Evolutionary conservation across 257 asterid species (phyloP).

Genomic region (Solanum lycopersicoides): DNA sequence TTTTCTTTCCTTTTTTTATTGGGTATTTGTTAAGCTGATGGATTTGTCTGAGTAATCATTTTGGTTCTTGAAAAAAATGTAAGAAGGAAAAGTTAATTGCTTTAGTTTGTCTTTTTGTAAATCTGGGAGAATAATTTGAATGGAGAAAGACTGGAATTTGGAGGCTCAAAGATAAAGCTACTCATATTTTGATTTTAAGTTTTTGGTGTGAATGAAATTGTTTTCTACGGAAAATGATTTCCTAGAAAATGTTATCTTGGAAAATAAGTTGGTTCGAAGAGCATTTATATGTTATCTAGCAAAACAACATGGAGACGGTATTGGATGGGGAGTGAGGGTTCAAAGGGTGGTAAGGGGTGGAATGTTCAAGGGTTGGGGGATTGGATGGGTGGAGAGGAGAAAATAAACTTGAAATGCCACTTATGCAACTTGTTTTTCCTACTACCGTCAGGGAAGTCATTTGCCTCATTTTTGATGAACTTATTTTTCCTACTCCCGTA

Average conservation of each 20-base stretch:
- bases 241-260: neutral
- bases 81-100: neutral
- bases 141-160: neutral
- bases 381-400: neutral
- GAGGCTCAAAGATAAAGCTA: neutral
- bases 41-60: neutral
- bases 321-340: neutral
- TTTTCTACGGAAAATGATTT: neutral
- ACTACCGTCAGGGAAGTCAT: neutral
- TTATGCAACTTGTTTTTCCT: too few species aligned
- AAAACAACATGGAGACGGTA: neutral
- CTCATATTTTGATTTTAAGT: neutral
- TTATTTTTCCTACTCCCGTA: too few species aligned
- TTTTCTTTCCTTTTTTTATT: neutral
- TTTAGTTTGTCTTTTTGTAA: neutral
- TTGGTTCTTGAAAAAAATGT: neutral
- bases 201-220: neutral
- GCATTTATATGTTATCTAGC: neutral
- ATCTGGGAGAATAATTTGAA: neutral
- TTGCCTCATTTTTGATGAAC: neutral
- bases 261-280: neutral
- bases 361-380: neutral
- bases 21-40: neutral
- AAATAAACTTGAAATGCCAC: neutral
- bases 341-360: neutral